These are phyloP conservation scores for Penstemon davidsonii DNA, from an alignment of 257 asterid species.

Conservation along the genomic window DNA sequence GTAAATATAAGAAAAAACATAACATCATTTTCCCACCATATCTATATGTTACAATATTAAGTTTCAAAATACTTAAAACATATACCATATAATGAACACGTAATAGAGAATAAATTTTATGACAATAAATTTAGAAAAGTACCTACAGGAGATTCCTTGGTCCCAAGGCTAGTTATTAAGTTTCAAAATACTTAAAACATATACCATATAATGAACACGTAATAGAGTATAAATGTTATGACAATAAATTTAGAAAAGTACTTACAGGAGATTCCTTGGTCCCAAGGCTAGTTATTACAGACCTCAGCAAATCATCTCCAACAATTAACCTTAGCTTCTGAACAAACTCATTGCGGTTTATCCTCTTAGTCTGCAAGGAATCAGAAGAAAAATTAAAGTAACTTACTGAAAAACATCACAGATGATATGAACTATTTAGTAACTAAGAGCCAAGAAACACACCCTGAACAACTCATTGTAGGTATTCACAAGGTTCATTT, in stretches of 20 bases:
- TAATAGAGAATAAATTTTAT: too few relatives aligned
- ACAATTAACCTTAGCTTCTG: conserved; percentile 64
- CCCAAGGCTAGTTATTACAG: conserved; percentile 64
- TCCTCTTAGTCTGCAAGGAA: conserved; percentile 57
- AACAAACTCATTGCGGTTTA: conserved; percentile 64
- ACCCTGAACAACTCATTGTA: conserved; percentile 67
- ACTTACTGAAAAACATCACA: neutral
- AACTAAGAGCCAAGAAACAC: conserved; percentile 21
- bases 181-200: neutral
- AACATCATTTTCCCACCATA: too few relatives aligned
- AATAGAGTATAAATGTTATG: too few relatives aligned
- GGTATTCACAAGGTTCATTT: conserved; percentile 53
- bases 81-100: neutral
- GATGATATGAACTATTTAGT: neutral
- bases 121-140: neutral
- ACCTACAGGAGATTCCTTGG: conserved; percentile 45
- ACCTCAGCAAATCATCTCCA: conserved; percentile 69
- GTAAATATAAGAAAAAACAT: too few relatives aligned
- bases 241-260: neutral
- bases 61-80: too few relatives aligned
- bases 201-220: neutral
- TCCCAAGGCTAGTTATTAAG: conserved; percentile 57
- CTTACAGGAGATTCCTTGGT: conserved; percentile 44
- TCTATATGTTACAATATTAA: too few relatives aligned
- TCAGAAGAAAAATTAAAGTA: conserved; percentile 4